Conservation (phyloP, 148 eudicot species). For the Linanthus parryae region DNA sequence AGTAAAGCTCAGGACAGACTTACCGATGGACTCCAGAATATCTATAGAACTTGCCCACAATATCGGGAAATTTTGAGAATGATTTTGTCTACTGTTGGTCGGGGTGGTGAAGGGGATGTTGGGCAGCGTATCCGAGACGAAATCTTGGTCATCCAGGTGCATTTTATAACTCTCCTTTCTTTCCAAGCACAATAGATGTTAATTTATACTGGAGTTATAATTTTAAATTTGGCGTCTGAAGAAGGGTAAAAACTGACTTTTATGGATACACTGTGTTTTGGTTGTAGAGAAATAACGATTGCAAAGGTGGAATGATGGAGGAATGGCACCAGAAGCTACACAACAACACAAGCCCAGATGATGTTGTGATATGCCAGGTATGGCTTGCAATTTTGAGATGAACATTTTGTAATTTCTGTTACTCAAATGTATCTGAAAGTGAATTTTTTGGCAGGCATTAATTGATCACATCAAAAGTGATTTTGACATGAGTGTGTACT, state of each 20-base stretch:
- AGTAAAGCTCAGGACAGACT: conserved; percentile 98
- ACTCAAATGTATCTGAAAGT: conserved; percentile 1
- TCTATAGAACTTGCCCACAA: conserved; percentile 50
- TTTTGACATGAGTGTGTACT: conserved; percentile 76
- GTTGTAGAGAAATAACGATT: conserved; percentile 81
- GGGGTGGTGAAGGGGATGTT: conserved; percentile 99
- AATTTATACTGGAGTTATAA: not conserved
- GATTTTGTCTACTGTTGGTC: conserved; percentile 93
- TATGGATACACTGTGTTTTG: conserved; percentile 3
- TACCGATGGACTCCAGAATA: conserved; percentile 77
- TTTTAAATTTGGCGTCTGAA: not conserved
- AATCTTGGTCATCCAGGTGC: conserved; percentile 89
- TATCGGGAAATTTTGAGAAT: conserved; percentile 74
- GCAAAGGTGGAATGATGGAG: conserved; percentile 98
- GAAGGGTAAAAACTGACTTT: not conserved
- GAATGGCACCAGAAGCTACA: conserved; percentile 99
- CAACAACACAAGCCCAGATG: conserved; percentile 98
- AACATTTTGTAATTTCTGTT: too few relatives aligned
- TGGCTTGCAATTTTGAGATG: too few relatives aligned
- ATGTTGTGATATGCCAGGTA: conserved; percentile 98
- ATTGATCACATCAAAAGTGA: conserved; percentile 79
- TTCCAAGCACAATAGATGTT: not conserved
- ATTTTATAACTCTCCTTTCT: not conserved
- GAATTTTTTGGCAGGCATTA: conserved; percentile 56
- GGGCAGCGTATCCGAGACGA: conserved; percentile 99